phyloP scores from a whole-genome alignment of 352 stramenopile genomes.

The Paralagenidium karlingii region DNA sequence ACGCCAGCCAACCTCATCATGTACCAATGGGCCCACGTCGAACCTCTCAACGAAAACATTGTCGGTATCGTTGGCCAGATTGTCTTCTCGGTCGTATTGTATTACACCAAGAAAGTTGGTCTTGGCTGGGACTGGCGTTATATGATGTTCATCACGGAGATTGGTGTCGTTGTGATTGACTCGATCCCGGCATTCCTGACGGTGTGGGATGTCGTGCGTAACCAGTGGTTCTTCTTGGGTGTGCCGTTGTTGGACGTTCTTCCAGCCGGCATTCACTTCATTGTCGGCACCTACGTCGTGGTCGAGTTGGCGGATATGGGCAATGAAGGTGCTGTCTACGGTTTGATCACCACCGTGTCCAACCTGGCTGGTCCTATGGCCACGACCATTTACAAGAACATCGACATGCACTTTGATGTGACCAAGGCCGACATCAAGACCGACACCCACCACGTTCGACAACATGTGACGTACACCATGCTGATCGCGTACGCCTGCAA shows the following conservation, averaged over 20 bases:
- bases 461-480: constrained; percentile 29
- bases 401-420: constrained; percentile 42
- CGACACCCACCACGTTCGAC: constrained; percentile 27
- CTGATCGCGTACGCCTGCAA: constrained; percentile 40
- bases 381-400: constrained; percentile 32
- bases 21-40: constrained; percentile 35
- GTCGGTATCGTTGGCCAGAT: constrained; percentile 33
- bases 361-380: constrained; percentile 25
- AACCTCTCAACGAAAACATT: constrained; percentile 40
- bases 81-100: constrained; percentile 32
- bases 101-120: constrained; percentile 42
- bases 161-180: constrained; percentile 43
- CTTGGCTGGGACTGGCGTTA: constrained; percentile 33
- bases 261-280: constrained; percentile 24
- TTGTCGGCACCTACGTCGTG: constrained; percentile 36
- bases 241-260: constrained; percentile 27
- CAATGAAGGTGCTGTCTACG: constrained; percentile 27
- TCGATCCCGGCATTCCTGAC: constrained; percentile 28
- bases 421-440: constrained; percentile 28
- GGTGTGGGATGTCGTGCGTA: constrained; percentile 32
- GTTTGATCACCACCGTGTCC: constrained; percentile 30
- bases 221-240: constrained; percentile 43
- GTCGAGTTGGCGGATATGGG: constrained; percentile 57
- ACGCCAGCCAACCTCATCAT: constrained; percentile 32
- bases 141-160: constrained; percentile 29